These are phyloP conservation scores for Aegilops speltoides DNA, from an alignment of 176 grass and related monocot genomes.

Conservation along the genomic window DNA sequence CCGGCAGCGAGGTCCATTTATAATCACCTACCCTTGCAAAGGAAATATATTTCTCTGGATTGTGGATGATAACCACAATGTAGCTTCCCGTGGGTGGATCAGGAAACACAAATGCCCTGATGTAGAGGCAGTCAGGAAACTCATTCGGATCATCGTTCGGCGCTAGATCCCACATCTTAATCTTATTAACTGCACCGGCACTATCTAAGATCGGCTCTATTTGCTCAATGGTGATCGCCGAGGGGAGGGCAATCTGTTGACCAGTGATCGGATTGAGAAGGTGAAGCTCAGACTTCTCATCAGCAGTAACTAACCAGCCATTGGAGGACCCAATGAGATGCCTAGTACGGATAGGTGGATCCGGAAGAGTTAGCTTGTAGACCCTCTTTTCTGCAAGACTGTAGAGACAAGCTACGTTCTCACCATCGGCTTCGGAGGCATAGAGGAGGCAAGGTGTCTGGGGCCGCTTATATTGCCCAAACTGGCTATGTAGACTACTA, in stretches of 20 bases:
- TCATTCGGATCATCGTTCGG: neutral
- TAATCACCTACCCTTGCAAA: slow-evolving; percentile 16
- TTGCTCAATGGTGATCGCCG: neutral
- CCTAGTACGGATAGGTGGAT: neutral
- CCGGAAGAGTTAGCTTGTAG: neutral
- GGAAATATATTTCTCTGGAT: neutral
- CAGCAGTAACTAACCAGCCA: neutral
- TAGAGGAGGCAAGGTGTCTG: neutral
- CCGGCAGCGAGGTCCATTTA: neutral
- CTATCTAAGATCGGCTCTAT: neutral
- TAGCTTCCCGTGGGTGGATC: neutral
- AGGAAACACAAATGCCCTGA: slow-evolving; percentile 19
- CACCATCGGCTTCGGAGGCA: neutral
- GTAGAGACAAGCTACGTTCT: neutral
- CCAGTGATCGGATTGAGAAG: neutral
- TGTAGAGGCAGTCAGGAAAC: neutral
- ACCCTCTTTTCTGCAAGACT: neutral
- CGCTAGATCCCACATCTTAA: neutral
- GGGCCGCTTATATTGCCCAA: neutral
- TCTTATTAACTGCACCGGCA: neutral
- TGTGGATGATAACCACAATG: slow-evolving; percentile 20
- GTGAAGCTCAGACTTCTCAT: neutral
- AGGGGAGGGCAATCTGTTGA: slow-evolving; percentile 8
- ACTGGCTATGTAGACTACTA: neutral
- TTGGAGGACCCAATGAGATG: neutral